Percentiles rank a stretch among this genome's conserved stretches.
Conservation (phyloP, 2,329 filamentous ascomycete species). For the Fusarium sublunatum region DNA sequence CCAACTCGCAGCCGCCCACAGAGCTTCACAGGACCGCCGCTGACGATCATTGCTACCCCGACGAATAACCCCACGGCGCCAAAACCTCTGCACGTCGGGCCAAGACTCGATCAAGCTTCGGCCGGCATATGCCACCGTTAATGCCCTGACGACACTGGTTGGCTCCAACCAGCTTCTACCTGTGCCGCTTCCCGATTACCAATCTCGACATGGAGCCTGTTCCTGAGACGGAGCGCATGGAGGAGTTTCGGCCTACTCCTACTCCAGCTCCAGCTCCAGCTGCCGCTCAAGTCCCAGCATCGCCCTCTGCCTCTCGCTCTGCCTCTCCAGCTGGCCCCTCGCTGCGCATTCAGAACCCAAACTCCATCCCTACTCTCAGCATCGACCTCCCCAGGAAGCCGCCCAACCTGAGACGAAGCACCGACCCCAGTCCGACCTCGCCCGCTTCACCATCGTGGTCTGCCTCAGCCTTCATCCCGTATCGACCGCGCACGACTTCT, state of each 20-base stretch:
- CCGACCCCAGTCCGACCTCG: constrained; percentile 66
- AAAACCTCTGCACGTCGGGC: constrained; percentile 20
- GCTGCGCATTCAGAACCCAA: constrained; percentile 60
- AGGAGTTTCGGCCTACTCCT: constrained; percentile 71
- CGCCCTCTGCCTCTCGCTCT: constrained; percentile 46
- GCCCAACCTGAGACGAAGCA: constrained; percentile 65
- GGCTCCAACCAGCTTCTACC: constrained; percentile 36
- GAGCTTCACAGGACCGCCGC: constrained; percentile 26
- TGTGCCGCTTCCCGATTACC: constrained; percentile 31
- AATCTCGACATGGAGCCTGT: constrained; percentile 70
- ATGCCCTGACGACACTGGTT: constrained; percentile 41
- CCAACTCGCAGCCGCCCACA: constrained; percentile 19
- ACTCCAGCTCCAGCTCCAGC: constrained; percentile 52
- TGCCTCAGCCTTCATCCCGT: constrained; percentile 61
- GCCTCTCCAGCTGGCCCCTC: constrained; percentile 64
- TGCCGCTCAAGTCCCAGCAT: constrained; percentile 63
- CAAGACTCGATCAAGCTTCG: constrained; percentile 28
- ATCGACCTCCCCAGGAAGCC: constrained; percentile 62
- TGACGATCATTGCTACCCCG: constrained; percentile 25
- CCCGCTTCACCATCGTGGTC: constrained; percentile 63
- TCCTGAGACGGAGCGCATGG: constrained; percentile 75
- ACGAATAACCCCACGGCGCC: constrained; percentile 17
- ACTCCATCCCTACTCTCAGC: constrained; percentile 54
- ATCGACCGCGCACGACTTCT: constrained; percentile 71
- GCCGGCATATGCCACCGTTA: constrained; percentile 43